Base-by-base conservation (phyloP, 345 rosid species). In the Brassica rapa region DNA sequence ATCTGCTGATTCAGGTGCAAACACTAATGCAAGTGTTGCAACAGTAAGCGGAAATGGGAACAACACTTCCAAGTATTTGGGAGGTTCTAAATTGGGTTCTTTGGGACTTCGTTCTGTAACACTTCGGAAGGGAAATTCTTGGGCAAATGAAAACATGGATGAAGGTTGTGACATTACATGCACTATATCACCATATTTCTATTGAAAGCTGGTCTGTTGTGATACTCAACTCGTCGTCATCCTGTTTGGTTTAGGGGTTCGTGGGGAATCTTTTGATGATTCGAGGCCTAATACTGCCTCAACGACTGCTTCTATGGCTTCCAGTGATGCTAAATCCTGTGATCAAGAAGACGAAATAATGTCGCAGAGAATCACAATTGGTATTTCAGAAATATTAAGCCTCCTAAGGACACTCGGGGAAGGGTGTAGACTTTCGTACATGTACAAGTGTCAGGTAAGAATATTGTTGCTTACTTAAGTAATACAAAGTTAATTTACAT, bases 371-470 rank as follows among this genome's bases (percentile, higher is more conserved):
- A 73, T 93, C 66, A 66, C 86, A 77, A 77, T n/a, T 74, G 97
- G 94, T 66, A 85, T 88, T 71, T 86, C 85, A 23, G 99, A 95
- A 79, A 78, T 93, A 82, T 84, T 93, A 75, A 70, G 86, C 79
- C 94, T 95, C 81, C 81, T 95, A 75, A 90, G 91, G 85, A 81
- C 62, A 81, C 86, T 93, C 33, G 96, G 99, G 72, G 99, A 95
- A 87, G 99, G 94, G 76, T 95, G 87, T 81, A 90, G 97, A 82
- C 89, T 93, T 71, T 90, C 91, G 25, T 90, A 93, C 89, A 68
- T 87, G 86, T 90, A 93, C 83, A 86, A 86, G 77, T 91, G 98
- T 81, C 91, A 93, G 96, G 96, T 95, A 89, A 66, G 71, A 29
- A 8, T 33, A 25, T 27, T 25, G 23, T 74, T 55, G 15, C 68